Percentiles rank a stretch among this genome's conserved stretches.
These are phyloP conservation scores for Antarctomyces pellizariae DNA, from an alignment of 495 filamentous ascomycete genomes.

Conservation along the genomic window DNA sequence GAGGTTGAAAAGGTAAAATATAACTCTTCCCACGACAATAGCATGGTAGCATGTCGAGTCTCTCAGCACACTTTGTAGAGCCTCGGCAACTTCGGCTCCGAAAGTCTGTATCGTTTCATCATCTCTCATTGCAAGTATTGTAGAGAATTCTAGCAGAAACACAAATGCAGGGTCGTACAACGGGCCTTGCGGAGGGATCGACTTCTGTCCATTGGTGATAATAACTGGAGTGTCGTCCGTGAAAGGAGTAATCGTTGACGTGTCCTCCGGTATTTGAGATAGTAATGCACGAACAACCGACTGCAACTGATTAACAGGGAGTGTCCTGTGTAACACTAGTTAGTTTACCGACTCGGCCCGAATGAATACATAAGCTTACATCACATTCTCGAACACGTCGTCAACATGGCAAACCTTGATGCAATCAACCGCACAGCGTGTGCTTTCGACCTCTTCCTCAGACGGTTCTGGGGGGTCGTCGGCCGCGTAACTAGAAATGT, in stretches of 20 bases:
- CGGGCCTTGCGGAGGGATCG: constrained; percentile 22
- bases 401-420: constrained; percentile 72
- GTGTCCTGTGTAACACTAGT: constrained; percentile 23
- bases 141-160: constrained; percentile 74
- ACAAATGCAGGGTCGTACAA: constrained; percentile 74
- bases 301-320: constrained; percentile 41
- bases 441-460: constrained; percentile 91
- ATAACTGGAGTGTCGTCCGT: constrained; percentile 45
- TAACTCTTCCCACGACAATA: constrained; percentile 54
- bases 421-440: constrained; percentile 81
- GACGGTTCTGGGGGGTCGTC: constrained; percentile 96
- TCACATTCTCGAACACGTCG: constrained; percentile 63
- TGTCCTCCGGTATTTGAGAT: constrained; percentile 67
- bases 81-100: constrained; percentile 56
- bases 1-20: constrained; percentile 68
- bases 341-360: neutral
- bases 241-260: constrained; percentile 62
- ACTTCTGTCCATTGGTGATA: constrained; percentile 33
- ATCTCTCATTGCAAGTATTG: constrained; percentile 61
- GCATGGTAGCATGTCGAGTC: constrained; percentile 58
- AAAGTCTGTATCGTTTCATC: constrained; percentile 40
- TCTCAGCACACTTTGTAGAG: constrained; percentile 57
- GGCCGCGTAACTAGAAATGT: constrained; percentile 94
- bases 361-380: constrained; percentile 32
- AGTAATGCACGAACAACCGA: constrained; percentile 51